Evolutionary conservation across 2,329 filamentous ascomycete genomes (phyloP), one percentile per base, ranked within the genome.

Genomic region (Aspergillus puulaauensis): DNA sequence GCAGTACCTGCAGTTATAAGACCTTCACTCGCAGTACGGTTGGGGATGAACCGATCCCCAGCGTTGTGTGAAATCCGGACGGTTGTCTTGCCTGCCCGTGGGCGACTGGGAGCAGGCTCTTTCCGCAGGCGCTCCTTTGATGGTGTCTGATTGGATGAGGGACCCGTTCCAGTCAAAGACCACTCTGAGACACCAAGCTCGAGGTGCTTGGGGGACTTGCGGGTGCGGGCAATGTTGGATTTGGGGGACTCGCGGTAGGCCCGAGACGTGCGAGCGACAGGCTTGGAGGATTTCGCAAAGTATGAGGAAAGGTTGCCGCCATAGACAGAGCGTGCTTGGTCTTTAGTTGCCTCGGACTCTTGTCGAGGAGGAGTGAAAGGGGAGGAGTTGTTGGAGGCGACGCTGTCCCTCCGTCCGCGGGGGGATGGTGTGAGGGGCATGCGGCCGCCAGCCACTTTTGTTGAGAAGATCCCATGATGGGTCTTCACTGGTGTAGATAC

Each of bases 381-480:
- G n/a, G 90, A 92, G 12, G 86, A 86, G 73, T 83, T 72, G 70
- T 82, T 84, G 12, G 82, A 77, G 54, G 79, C 68, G 23, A 72
- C 56, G 56, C 73, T 81, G 33, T 80, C 77, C 35, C 81, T 80
- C 64, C 87, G 85, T 62, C 82, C 79, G 66, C 88, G 86, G 58
- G 95, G 95, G 57, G 93, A 98, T 33, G 95, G 93, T 4, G 93
- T 97, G 73, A 99, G 81, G 68, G 95, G 93, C 83, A 96, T 93
- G 62, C 95, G 91, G 74, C 93, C 92, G 79, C 93, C 93, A 76
- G 93, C 95, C 74, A 93, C 95, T 75, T 92, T 92, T 67, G 90
- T 86, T 66, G 89, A 92, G 82, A 98, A 97, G 70, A 97, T 85
- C 59, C 92, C 91, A 79, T 90, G 87, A 77, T 96, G 93, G 83